These are phyloP conservation scores for Geotrichum bryndzae DNA, from an alignment of 1,139 yeast genomes.

Conservation along the genomic window DNA sequence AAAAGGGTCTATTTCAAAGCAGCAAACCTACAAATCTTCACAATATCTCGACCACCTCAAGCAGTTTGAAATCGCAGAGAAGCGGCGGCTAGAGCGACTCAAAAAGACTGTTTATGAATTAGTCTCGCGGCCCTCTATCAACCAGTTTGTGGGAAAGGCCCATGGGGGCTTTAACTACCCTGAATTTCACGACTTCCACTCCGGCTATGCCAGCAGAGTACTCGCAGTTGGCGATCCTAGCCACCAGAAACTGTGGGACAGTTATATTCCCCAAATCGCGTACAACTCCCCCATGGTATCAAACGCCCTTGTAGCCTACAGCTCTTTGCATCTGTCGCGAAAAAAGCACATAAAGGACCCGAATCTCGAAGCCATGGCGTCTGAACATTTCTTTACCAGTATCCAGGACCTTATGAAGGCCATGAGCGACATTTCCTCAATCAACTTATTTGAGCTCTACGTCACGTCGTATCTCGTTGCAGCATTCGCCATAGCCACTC, in stretches of 20 bases:
- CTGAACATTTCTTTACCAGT: slow-evolving; percentile 1
- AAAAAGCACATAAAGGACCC: not conserved
- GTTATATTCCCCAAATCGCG: slow-evolving; percentile 10
- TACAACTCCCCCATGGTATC: slow-evolving; percentile 10
- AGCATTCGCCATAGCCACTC: slow-evolving; percentile 7
- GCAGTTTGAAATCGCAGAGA: slow-evolving; percentile 2
- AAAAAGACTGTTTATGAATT: not conserved
- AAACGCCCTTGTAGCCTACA: slow-evolving; percentile 10
- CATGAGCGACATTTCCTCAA: not conserved
- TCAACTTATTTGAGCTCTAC: slow-evolving; percentile 7
- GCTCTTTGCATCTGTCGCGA: slow-evolving; percentile 3
- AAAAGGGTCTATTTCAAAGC: not conserved
- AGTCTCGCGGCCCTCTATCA: not conserved
- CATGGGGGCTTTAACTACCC: slow-evolving; percentile 7
- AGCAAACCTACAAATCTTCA: not conserved
- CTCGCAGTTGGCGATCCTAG: slow-evolving; percentile 5
- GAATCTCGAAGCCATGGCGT: slow-evolving; percentile 6
- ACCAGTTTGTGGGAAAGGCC: not conserved
- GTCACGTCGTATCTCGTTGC: slow-evolving; percentile 8
- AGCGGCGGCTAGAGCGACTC: not conserved
- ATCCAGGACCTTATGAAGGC: slow-evolving; percentile 8
- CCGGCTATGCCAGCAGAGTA: not conserved
- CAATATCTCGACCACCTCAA: slow-evolving; percentile 3
- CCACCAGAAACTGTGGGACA: slow-evolving; percentile 6
- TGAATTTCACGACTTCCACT: slow-evolving; percentile 2